These are phyloP conservation scores for Colletotrichum melonis DNA, from an alignment of 2,329 filamentous ascomycete species.

Conservation along the genomic window DNA sequence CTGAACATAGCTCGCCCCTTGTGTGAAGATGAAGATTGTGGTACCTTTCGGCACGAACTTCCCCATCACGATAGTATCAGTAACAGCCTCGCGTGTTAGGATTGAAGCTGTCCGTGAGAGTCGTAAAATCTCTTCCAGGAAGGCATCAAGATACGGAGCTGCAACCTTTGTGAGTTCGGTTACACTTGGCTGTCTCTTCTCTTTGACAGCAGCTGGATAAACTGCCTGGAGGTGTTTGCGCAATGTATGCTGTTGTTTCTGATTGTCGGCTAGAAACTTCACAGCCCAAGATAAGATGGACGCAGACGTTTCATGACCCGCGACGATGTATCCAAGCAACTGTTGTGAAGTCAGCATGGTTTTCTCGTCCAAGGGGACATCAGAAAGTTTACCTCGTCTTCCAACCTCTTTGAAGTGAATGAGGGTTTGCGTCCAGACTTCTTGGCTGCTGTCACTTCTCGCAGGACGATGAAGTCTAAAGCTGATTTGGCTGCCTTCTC, in stretches of 20 bases:
- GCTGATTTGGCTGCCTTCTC: no score
- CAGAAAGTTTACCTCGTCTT: conserved; percentile 45
- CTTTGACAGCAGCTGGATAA: conserved; percentile 27
- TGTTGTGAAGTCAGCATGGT: conserved; percentile 11
- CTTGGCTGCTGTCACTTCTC: no score
- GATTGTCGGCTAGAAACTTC: conserved; percentile 38
- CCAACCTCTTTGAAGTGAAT: conserved; percentile 39
- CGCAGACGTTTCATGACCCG: conserved; percentile 42
- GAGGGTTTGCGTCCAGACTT: no score
- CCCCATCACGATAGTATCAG: conserved; percentile 42
- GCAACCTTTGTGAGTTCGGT: conserved; percentile 37
- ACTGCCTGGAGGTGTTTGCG: conserved; percentile 38
- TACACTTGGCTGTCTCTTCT: conserved; percentile 35
- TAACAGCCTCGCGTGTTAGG: conserved; percentile 38
- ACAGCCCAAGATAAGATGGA: conserved; percentile 39
- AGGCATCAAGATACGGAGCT: conserved; percentile 43
- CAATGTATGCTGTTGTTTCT: conserved; percentile 41
- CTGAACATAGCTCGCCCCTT: conserved; percentile 27
- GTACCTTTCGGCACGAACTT: conserved; percentile 42
- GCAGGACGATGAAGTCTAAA: no score
- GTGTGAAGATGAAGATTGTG: conserved; percentile 22
- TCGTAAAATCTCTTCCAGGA: conserved; percentile 44
- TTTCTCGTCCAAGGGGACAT: no score
- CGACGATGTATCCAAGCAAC: conserved; percentile 41
- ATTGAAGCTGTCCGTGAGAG: conserved; percentile 38